Conservation (phyloP, 371 early-diverging fungal species). For the Mortierella sp. region DNA sequence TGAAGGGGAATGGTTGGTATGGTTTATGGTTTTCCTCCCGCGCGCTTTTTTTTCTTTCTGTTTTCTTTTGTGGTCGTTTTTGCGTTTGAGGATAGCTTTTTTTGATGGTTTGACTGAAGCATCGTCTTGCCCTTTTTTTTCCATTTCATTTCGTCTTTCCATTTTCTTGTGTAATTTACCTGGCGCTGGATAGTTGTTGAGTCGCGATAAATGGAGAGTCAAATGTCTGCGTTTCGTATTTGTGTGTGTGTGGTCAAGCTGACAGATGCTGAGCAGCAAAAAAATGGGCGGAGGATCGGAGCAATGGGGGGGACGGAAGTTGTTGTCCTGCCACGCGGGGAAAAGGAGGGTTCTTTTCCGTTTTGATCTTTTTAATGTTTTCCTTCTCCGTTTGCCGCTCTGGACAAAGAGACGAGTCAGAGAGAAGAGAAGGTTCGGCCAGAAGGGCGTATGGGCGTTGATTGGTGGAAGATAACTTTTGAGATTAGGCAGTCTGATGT, state of each 20-base stretch:
- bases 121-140: neutral
- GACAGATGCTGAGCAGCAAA: neutral
- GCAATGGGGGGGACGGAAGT: neutral
- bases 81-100: neutral
- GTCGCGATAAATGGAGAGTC: neutral
- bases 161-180: neutral
- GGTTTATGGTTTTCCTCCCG: neutral
- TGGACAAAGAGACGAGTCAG: neutral
- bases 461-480: constrained; percentile 2
- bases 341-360: neutral
- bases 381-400: neutral
- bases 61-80: too few species aligned
- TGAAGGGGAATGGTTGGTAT: neutral
- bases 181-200: neutral
- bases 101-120: neutral
- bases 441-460: neutral
- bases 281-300: neutral
- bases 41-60: neutral
- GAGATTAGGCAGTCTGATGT: constrained; percentile 9
- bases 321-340: neutral
- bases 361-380: too few species aligned
- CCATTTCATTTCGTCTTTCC: neutral
- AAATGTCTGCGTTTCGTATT: too few species aligned
- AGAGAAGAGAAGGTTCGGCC: neutral
- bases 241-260: neutral